Base-by-base conservation (phyloP, 73 alveolate genomes). In the Blepharisma stoltei region DNA sequence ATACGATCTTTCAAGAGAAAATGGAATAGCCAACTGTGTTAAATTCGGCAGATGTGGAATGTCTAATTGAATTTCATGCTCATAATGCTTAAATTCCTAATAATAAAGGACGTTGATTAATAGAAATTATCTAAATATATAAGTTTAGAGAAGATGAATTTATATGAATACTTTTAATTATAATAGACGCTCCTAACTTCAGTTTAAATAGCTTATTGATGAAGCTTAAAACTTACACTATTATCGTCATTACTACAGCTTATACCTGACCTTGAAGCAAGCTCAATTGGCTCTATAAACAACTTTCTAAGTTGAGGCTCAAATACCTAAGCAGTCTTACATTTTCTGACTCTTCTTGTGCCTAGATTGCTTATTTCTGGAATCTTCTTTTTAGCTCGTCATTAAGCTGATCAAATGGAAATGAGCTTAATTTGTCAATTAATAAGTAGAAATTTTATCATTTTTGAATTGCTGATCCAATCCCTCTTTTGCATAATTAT, bases 351-450 rank as follows among this genome's bases (percentile, higher is more conserved):
- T 91, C 97, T 50, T 91, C 95, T n/a, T n/a, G n/a, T n/a, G n/a
- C n/a, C n/a, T n/a, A n/a, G n/a, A n/a, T n/a, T n/a, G n/a, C n/a
- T n/a, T n/a, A n/a, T n/a, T n/a, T n/a, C n/a, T n/a, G n/a, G n/a
- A n/a, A n/a, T n/a, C n/a, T n/a, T n/a, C 78, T 80, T 41, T 20
- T 23, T 0, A 91, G 84, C 6, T 38, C 67, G 1, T 41, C 65
- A 77, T 77, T 71, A 14, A 91, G 81, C 60, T 88, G 77, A 1
- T 77, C 80, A 50, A 77, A 60, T 6, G 97, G 97, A 85, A 91
- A 88, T 7, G 97, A 95, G n/a, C 92, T 79, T 21, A 91, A 81
- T 79, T 91, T 90, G 54, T 91, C 97, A 38, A 91, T 77, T 53
- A 92, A 54, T 25, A 91, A 71, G 84, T 88, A 4, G 55, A 54